Percentiles rank a stretch among this genome's conserved stretches.
Evolutionary conservation across 179 eudicot genomes (phyloP).

Genomic region (Sideroxylon spinosum): DNA sequence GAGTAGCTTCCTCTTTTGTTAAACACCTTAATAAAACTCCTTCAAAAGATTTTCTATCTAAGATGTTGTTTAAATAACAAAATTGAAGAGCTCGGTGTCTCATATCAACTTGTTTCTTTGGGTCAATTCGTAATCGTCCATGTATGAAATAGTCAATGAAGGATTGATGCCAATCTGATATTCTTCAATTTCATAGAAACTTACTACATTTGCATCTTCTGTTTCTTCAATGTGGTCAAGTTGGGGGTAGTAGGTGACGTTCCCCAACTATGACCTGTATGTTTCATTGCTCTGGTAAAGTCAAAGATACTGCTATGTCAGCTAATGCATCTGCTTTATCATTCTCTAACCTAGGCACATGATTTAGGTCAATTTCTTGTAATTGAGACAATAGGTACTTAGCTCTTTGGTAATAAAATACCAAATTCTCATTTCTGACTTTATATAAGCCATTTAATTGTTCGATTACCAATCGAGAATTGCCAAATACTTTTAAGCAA

Average conservation of each 20-base stretch:
- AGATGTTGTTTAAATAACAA: neutral
- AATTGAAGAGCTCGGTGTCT: neutral
- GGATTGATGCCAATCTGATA: conserved; percentile 15
- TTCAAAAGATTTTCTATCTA: too few relatives aligned
- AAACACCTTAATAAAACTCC: too few relatives aligned
- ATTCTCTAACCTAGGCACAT: neutral
- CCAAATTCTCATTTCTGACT: neutral
- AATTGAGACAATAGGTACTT: neutral
- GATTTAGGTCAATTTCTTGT: neutral
- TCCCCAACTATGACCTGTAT: conserved; percentile 2
- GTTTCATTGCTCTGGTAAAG: neutral
- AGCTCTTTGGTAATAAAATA: conserved; percentile 2
- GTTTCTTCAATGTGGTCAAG: neutral
- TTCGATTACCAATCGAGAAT: conserved; percentile 13
- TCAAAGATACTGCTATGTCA: conserved; percentile 2
- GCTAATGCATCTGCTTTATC: neutral
- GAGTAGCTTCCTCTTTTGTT: too few relatives aligned
- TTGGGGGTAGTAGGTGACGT: neutral
- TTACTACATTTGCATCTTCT: neutral
- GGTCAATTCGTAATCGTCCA: neutral
- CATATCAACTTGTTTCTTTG: neutral
- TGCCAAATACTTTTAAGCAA: conserved; percentile 2
- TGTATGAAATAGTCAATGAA: conserved; percentile 8
- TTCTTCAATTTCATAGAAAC: conserved; percentile 6
- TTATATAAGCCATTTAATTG: conserved; percentile 10